Conservation (phyloP, 768 basidiomycete genomes). For the Russula foetens region DNA sequence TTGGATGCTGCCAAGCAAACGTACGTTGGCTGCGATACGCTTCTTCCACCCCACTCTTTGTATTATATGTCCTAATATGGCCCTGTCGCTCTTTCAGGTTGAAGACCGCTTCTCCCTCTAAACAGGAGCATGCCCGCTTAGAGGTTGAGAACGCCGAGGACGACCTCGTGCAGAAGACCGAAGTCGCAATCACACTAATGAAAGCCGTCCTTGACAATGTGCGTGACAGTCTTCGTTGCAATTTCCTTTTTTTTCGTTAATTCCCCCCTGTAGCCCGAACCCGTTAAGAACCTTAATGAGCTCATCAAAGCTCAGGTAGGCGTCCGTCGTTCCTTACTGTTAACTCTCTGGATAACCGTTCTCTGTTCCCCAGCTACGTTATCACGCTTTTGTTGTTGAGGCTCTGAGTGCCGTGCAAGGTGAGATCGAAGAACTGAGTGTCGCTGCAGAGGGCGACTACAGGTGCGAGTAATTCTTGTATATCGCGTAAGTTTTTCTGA, state of each 20-base stretch:
- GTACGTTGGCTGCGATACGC: constrained; percentile 34
- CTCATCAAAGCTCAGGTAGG: constrained; percentile 82
- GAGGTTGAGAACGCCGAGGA: constrained; percentile 93
- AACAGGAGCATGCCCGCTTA: constrained; percentile 86
- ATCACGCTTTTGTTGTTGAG: constrained; percentile 71
- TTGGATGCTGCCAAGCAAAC: constrained; percentile 86
- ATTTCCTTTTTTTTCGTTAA: background rate
- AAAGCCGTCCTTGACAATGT: constrained; percentile 98
- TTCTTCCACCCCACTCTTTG: background rate
- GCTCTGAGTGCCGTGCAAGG: constrained; percentile 75
- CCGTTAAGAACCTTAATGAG: constrained; percentile 88
- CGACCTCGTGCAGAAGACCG: constrained; percentile 95
- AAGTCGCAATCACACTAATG: constrained; percentile 94
- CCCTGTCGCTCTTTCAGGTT: constrained; percentile 39
- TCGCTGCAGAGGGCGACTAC: constrained; percentile 93
- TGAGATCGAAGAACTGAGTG: constrained; percentile 87
- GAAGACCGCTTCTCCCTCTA: constrained; percentile 65
- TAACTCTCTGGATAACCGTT: background rate
- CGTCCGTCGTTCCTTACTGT: background rate
- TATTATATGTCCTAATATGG: background rate
- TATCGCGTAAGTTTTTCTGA: background rate
- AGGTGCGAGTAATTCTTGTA: constrained; percentile 38
- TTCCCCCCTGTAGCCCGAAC: constrained; percentile 64
- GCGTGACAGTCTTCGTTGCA: constrained; percentile 25
- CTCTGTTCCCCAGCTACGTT: constrained; percentile 46